These are phyloP conservation scores for Ploettnerulaceae sp. DNA, from an alignment of 2,329 filamentous ascomycete genomes.

Conservation along the genomic window DNA sequence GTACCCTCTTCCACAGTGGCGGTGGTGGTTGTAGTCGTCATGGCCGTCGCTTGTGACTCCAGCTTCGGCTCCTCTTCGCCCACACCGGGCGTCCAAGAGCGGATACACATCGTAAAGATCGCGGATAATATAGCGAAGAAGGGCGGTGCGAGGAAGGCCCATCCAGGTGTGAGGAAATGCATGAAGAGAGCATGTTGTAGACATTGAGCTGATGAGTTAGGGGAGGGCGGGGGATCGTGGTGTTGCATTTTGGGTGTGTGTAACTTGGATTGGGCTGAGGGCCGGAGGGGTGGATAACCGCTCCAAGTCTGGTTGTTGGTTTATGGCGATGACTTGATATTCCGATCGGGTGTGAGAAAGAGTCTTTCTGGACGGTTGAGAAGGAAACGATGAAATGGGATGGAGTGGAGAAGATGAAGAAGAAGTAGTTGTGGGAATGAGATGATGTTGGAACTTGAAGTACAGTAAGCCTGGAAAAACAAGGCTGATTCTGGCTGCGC, in stretches of 20 bases:
- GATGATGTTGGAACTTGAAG: not conserved
- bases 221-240: not conserved
- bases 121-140: constrained; percentile 1
- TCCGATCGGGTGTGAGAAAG: too few species aligned
- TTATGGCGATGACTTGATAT: too few species aligned
- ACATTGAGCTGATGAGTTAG: constrained; percentile 2
- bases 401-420: not conserved
- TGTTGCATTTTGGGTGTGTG: not conserved
- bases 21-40: not conserved
- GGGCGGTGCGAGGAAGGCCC: not conserved
- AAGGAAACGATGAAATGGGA: not conserved
- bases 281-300: not conserved
- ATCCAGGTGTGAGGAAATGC: not conserved
- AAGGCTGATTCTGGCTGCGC: constrained; percentile 1
- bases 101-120: constrained; percentile 1
- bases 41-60: not conserved
- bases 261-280: not conserved
- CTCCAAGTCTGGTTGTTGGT: not conserved
- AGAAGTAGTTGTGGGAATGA: not conserved
- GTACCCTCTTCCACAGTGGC: not conserved
- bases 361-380: too few species aligned
- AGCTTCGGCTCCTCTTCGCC: not conserved
- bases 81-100: constrained; percentile 5
- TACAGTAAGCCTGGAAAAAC: not conserved
- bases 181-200: constrained; percentile 15